Evolutionary conservation across 495 filamentous ascomycete species (phyloP).

Genomic region (Immersiella caudata): DNA sequence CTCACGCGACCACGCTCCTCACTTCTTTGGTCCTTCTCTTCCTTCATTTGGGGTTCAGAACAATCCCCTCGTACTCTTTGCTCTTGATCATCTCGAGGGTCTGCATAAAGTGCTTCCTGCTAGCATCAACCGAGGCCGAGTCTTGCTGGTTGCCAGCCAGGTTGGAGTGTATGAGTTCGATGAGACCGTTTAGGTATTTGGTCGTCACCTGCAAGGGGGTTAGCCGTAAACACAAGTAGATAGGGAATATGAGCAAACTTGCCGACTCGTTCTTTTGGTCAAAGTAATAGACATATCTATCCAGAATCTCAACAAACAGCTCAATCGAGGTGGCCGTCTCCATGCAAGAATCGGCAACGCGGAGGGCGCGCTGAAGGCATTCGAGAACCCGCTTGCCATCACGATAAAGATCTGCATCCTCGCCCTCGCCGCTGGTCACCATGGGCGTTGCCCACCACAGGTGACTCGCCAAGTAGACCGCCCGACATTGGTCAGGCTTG

Average conservation of each 20-base stretch:
- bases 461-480: constrained; percentile 93
- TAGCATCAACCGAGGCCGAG: constrained; percentile 76
- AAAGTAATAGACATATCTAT: constrained; percentile 98
- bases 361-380: constrained; percentile 91
- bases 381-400: constrained; percentile 97
- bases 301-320: constrained; percentile 96
- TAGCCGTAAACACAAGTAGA: neutral
- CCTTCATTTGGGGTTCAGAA: constrained; percentile 68
- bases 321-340: constrained; percentile 98
- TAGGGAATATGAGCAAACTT: constrained; percentile 4
- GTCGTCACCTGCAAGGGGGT: constrained; percentile 71
- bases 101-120: constrained; percentile 87
- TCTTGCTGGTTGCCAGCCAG: constrained; percentile 79
- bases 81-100: constrained; percentile 91
- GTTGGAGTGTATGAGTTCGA: constrained; percentile 97
- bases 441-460: constrained; percentile 98
- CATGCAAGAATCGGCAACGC: constrained; percentile 98
- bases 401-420: constrained; percentile 88
- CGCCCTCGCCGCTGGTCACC: constrained; percentile 76
- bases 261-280: constrained; percentile 98
- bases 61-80: constrained; percentile 89
- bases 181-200: constrained; percentile 96
- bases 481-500: constrained; percentile 96
- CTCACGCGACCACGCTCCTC: neutral
- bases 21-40: neutral